phyloP scores from a whole-genome alignment of 352 stramenopile genomes.

The Phytopythium mirpurense region DNA sequence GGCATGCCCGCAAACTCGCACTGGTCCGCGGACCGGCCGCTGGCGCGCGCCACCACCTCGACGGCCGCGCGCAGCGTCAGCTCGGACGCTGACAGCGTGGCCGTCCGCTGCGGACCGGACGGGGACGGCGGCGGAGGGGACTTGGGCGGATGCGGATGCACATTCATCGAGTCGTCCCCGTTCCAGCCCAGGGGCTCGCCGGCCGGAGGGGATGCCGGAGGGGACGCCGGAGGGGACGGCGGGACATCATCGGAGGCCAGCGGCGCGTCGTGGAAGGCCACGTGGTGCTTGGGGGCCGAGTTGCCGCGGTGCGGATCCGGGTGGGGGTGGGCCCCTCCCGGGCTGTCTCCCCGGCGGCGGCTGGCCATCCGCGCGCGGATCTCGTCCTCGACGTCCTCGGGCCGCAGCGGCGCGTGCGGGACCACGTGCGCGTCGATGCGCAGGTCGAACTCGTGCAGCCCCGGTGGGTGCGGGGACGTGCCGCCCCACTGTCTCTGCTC shows the following conservation, averaged over 20 bases:
- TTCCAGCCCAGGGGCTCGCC: background rate
- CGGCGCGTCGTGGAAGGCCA: background rate
- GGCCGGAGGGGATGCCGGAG: background rate
- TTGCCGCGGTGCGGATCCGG: slow-evolving; percentile 2
- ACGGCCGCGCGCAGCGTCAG: slow-evolving; percentile 42
- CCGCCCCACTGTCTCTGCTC: no score
- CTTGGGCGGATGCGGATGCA: no score
- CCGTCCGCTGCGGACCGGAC: background rate
- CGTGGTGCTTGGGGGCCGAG: background rate
- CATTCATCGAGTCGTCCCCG: background rate
- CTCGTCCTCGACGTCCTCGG: slow-evolving; percentile 8
- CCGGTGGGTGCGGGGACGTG: background rate
- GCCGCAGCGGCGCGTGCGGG: background rate
- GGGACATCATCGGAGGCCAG: background rate
- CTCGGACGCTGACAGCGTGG: slow-evolving; percentile 12
- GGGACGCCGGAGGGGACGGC: background rate
- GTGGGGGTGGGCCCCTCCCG: no score
- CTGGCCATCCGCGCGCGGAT: slow-evolving; percentile 1
- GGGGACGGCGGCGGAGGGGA: background rate
- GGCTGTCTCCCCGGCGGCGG: no score
- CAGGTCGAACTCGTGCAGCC: slow-evolving; percentile 19
- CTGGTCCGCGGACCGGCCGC: slow-evolving; percentile 44
- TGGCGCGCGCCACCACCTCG: slow-evolving; percentile 50
- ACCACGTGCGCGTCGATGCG: slow-evolving; percentile 21
- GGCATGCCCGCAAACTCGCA: slow-evolving; percentile 63